Percentiles rank a stretch among this genome's conserved stretches.
Conservation (phyloP, 2,329 filamentous ascomycete species). For the Botrytis galanthina region DNA sequence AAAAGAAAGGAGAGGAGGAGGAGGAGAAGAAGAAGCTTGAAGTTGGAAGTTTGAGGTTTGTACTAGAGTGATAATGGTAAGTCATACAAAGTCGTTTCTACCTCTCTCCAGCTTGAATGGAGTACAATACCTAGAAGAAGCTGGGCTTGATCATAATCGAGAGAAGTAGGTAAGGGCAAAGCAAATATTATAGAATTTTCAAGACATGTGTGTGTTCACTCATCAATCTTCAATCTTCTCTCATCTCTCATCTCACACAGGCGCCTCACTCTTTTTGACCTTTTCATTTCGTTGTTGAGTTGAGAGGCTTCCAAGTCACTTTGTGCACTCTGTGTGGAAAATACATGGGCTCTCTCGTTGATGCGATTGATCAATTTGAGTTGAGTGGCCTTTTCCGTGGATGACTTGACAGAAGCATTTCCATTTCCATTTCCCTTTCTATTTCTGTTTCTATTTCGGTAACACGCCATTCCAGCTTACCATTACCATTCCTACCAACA, state of each 20-base stretch:
- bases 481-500: conserved; percentile 7
- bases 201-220: not conserved
- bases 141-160: not conserved
- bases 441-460: conserved; percentile 2
- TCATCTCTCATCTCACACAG: too few relatives aligned
- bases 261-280: not conserved
- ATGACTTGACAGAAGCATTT: not conserved
- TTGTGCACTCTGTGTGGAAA: not conserved
- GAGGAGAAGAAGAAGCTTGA: not conserved
- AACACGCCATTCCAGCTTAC: too few relatives aligned
- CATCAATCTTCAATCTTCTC: not conserved
- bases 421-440: not conserved
- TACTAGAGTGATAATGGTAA: not conserved
- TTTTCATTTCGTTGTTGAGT: not conserved
- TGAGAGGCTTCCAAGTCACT: not conserved
- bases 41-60: too few relatives aligned
- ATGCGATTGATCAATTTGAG: conserved; percentile 1
- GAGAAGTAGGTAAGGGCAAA: not conserved
- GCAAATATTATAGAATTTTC: not conserved
- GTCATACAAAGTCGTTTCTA: not conserved
- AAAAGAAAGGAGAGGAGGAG: not conserved
- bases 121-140: not conserved
- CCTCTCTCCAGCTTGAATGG: not conserved
- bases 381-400: not conserved
- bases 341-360: not conserved